Evolutionary conservation across 306 rosid species (phyloP).

Genomic region (Phaseolus lunatus): DNA sequence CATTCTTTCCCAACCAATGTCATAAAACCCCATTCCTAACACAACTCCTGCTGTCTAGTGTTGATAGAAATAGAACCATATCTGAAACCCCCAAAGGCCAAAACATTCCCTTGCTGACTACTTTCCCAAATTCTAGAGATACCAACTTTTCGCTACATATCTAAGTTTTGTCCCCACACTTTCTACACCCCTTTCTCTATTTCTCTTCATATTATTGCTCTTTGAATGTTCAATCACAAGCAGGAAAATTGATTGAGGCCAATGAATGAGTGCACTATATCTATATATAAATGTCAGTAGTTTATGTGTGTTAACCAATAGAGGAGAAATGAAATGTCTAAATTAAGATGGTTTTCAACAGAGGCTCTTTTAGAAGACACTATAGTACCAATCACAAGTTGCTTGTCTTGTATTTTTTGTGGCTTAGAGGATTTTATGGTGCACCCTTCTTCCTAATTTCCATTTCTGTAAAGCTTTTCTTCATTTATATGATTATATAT

Average conservation of each 20-base stretch:
- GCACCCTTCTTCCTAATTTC: conserved; percentile 27
- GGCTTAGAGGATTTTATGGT: conserved; percentile 4
- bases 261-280: neutral
- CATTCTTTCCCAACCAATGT: conserved; percentile 61
- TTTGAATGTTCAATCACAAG: conserved; percentile 33
- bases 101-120: conserved; percentile 45
- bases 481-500: neutral
- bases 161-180: conserved; percentile 28
- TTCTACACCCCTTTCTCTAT: conserved; percentile 15
- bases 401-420: conserved; percentile 14
- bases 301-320: conserved; percentile 18
- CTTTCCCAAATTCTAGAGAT: conserved; percentile 44
- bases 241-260: conserved; percentile 15
- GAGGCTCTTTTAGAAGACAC: neutral
- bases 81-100: conserved; percentile 30
- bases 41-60: conserved; percentile 52
- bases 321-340: conserved; percentile 28
- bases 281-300: neutral
- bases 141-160: conserved; percentile 34
- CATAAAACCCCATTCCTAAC: conserved; percentile 56
- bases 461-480: conserved; percentile 30
- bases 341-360: neutral
- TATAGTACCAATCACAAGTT: conserved; percentile 1
- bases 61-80: neutral
- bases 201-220: conserved; percentile 40